These are phyloP conservation scores for Xylariaceae sp. DNA, from an alignment of 2,329 filamentous ascomycete species.

Conservation along the genomic window DNA sequence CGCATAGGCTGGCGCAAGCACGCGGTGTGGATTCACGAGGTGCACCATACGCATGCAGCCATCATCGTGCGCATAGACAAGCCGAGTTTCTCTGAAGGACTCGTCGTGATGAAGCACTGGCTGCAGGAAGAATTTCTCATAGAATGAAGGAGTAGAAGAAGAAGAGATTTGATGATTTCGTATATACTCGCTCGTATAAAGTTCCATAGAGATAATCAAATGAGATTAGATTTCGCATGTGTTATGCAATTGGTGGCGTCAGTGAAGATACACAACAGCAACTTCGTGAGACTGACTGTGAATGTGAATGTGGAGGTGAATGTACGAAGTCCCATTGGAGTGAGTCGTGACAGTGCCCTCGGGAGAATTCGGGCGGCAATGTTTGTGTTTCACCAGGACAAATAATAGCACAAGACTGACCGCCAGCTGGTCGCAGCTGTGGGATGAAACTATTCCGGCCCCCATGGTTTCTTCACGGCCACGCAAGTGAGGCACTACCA, in stretches of 20 bases:
- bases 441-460: not conserved
- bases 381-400: too few relatives aligned
- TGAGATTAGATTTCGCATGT: too few relatives aligned
- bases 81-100: conserved; percentile 67
- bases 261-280: too few relatives aligned
- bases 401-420: not conserved
- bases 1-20: conserved; percentile 59
- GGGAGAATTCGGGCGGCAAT: too few relatives aligned
- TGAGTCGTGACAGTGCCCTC: too few relatives aligned
- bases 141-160: conserved; percentile 36
- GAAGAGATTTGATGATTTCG: too few relatives aligned
- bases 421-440: not conserved
- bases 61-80: conserved; percentile 75
- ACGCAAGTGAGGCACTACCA: not conserved
- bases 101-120: conserved; percentile 76
- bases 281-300: too few relatives aligned
- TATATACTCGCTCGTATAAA: not conserved
- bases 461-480: not conserved
- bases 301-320: too few relatives aligned
- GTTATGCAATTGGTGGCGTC: too few relatives aligned
- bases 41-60: conserved; percentile 78
- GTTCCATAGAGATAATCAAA: not conserved
- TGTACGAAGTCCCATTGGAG: too few relatives aligned
- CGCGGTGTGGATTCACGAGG: conserved; percentile 69
- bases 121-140: conserved; percentile 64